These are phyloP conservation scores for Digitaria exilis DNA, from an alignment of 202 grass and related monocot species.

Conservation along the genomic window DNA sequence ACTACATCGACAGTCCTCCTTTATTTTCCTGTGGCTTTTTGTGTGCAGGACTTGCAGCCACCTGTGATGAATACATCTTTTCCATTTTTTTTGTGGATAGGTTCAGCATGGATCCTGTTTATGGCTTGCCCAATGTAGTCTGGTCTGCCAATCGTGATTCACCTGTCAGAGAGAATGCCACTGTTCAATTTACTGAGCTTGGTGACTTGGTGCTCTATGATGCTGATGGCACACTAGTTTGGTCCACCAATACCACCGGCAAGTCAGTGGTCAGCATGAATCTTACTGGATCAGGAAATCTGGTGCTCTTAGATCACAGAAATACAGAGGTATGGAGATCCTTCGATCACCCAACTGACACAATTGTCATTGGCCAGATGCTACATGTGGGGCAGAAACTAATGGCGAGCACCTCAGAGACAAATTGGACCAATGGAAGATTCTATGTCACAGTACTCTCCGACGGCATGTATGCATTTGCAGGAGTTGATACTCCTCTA, in stretches of 20 bases:
- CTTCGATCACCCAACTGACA: constrained; percentile 54
- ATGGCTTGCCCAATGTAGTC: constrained; percentile 27
- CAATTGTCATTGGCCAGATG: constrained; percentile 42
- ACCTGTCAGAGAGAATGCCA: constrained; percentile 52
- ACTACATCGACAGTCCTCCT: not conserved
- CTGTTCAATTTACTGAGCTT: constrained; percentile 35
- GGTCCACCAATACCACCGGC: constrained; percentile 17
- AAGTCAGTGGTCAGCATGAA: constrained; percentile 33
- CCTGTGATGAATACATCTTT: constrained; percentile 23
- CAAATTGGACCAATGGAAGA: constrained; percentile 37
- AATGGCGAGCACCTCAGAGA: not conserved
- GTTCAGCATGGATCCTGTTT: no score
- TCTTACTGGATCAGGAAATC: constrained; percentile 39
- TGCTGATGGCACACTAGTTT: constrained; percentile 43
- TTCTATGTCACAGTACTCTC: constrained; percentile 13
- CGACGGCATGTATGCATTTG: constrained; percentile 35
- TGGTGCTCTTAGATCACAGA: constrained; percentile 40
- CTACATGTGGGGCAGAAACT: constrained; percentile 39
- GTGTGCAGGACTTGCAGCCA: constrained; percentile 22
- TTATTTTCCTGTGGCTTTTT: constrained; percentile 56
- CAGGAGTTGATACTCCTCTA: constrained; percentile 23
- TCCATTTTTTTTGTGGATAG: not conserved
- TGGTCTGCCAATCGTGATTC: constrained; percentile 46
- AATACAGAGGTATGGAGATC: constrained; percentile 46
- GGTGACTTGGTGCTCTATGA: constrained; percentile 47